phyloP scores from a whole-genome alignment of 176 grass and related monocot genomes.

The Oryza rufipogon region DNA sequence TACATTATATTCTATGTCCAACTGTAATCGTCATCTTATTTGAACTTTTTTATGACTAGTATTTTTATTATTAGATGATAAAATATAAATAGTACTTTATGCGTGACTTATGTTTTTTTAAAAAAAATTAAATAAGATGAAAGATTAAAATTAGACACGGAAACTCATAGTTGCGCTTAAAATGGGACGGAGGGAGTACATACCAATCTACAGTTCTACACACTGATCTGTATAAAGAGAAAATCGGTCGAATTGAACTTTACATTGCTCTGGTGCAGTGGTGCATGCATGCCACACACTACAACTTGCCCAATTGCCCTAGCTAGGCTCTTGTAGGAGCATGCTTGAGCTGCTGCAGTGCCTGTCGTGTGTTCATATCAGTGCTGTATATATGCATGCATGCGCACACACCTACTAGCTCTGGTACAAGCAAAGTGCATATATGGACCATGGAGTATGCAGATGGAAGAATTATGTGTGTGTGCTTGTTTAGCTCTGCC shows the following conservation, averaged over 20 bases:
- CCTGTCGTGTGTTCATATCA: not conserved
- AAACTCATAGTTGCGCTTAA: too few relatives aligned
- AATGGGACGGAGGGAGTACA: too few relatives aligned
- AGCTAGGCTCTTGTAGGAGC: not conserved
- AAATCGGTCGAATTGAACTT: constrained; percentile 1
- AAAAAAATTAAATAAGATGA: too few relatives aligned
- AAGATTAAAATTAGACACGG: too few relatives aligned
- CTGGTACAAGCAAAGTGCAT: constrained; percentile 19
- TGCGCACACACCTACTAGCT: not conserved
- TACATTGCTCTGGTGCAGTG: not conserved
- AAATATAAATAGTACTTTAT: too few relatives aligned
- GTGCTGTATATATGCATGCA: not conserved
- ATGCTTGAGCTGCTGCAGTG: not conserved
- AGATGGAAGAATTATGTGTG: not conserved
- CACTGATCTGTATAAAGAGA: not conserved
- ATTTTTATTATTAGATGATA: too few relatives aligned
- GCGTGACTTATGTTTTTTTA: too few relatives aligned
- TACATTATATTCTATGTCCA: too few relatives aligned
- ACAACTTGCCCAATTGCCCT: not conserved
- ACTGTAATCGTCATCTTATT: too few relatives aligned
- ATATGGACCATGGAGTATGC: not conserved
- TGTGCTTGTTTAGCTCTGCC: not conserved
- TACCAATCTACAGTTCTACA: not conserved
- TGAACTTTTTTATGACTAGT: too few relatives aligned
- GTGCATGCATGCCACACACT: constrained; percentile 26